These are phyloP conservation scores for Lupinus albus DNA, from an alignment of 306 rosid species.

Conservation along the genomic window DNA sequence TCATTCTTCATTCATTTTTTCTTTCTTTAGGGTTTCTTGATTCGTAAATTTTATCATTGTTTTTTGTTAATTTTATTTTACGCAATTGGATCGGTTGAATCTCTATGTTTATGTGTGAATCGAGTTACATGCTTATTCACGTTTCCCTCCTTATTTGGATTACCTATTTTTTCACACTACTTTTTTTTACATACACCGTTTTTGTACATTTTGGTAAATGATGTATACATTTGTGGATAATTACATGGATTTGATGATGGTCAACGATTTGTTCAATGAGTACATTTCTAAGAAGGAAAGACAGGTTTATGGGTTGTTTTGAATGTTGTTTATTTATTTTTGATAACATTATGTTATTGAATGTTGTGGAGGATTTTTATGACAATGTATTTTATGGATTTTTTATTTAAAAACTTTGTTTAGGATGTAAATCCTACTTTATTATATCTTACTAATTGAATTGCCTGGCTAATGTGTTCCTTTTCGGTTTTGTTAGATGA, in stretches of 20 bases:
- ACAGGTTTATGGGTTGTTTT: slow-evolving; percentile 30
- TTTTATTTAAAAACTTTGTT: neutral
- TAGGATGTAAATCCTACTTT: slow-evolving; percentile 20
- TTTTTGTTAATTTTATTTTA: neutral
- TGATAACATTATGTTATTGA: neutral
- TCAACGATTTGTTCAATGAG: too few relatives aligned
- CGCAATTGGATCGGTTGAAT: slow-evolving; percentile 44
- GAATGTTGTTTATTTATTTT: neutral
- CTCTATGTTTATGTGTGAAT: slow-evolving; percentile 37
- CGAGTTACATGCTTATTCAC: slow-evolving; percentile 33
- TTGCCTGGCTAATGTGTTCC: slow-evolving; percentile 24
- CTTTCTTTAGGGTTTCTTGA: neutral
- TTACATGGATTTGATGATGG: too few relatives aligned
- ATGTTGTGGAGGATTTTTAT: neutral
- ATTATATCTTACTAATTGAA: slow-evolving; percentile 6
- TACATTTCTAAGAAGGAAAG: neutral
- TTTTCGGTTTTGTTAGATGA: slow-evolving; percentile 53
- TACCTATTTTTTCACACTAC: neutral
- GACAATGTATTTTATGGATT: too few relatives aligned
- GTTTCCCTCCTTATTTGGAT: slow-evolving; percentile 2
- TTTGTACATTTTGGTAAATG: too few relatives aligned
- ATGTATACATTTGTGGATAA: too few relatives aligned
- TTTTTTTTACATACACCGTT: too few relatives aligned
- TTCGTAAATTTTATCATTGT: neutral
- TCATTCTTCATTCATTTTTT: neutral